phyloP scores from a whole-genome alignment of 495 filamentous ascomycete genomes.

The Copromyces sp. region DNA sequence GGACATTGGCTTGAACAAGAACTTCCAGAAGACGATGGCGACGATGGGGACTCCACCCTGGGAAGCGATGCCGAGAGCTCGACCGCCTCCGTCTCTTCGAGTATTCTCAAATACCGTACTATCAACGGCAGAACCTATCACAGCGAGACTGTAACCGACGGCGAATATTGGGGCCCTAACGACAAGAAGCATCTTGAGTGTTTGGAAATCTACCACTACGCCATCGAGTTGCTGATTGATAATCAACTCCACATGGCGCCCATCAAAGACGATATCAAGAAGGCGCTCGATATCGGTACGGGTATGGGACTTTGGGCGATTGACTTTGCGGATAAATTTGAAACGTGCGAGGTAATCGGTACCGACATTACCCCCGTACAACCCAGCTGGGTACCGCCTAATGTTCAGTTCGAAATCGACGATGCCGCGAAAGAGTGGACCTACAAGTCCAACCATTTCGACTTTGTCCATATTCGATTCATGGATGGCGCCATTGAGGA shows the following conservation, averaged over 20 bases:
- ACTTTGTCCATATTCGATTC: slow-evolving; percentile 48
- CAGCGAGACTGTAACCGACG: slow-evolving; percentile 6
- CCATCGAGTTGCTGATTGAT: not conserved
- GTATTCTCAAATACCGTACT: slow-evolving; percentile 31
- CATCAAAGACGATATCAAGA: not conserved
- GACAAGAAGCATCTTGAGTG: slow-evolving; percentile 16
- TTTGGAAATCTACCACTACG: slow-evolving; percentile 12
- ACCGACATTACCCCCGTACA: slow-evolving; percentile 32
- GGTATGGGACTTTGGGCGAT: slow-evolving; percentile 46
- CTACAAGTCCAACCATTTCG: slow-evolving; percentile 38
- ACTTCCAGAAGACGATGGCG: not conserved
- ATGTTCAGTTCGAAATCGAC: slow-evolving; percentile 33
- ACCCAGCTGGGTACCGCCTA: slow-evolving; percentile 28
- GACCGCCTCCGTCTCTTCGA: slow-evolving; percentile 33
- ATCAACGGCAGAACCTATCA: slow-evolving; percentile 29
- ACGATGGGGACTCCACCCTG: not conserved
- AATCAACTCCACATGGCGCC: not conserved
- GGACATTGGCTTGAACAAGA: not conserved
- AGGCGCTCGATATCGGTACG: slow-evolving; percentile 39
- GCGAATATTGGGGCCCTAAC: slow-evolving; percentile 13
- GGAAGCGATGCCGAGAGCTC: slow-evolving; percentile 10
- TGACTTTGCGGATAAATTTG: slow-evolving; percentile 30
- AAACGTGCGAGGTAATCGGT: slow-evolving; percentile 25
- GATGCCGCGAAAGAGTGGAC: slow-evolving; percentile 39
- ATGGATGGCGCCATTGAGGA: slow-evolving; percentile 41